Evolutionary conservation across 2,329 filamentous ascomycete species (phyloP), one percentile per base, ranked within the genome.

Genomic region (Clarireedia monteithiana): DNA sequence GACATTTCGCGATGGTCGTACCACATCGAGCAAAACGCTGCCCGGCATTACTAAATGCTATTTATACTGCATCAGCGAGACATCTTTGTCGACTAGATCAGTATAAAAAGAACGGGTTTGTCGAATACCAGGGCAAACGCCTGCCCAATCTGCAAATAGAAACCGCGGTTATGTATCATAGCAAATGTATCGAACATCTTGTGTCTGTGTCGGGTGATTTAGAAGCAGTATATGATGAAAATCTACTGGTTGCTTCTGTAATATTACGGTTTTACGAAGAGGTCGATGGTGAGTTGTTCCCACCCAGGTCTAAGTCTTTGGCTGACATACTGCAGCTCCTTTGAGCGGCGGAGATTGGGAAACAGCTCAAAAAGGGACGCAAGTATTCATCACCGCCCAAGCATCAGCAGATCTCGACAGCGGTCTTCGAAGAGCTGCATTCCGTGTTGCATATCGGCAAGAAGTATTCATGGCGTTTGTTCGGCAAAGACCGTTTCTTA

Each of bases 371-470:
- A 59, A 40, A 49, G 62, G 61, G 14, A 63, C 62, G 12, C 60
- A 62, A 46, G 60, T 62, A 26, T 64, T 63, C 40, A 61, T 64
- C 10, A 59, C 62, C n/a, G 62, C 62, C 10, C 62, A 64, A 54
- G 69, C 66, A 30, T 66, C 68, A 10, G 61, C 69, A 1, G 62
- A 61, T 10, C 62, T 60, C 40, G 62, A 67, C 15, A 66, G 67
- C 5, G 69, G 72, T 0, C 67, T 76, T n/a, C 71, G 72, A 1
- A 71, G 73, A 52, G 73, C 73, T 6, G 70, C 72, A 0, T 75
- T 73, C 60, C 77, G 76, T 71, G 71, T 77, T 4, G 75, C 75
- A 6, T 66, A 77, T 27, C 69, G 77, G 12, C 76, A 78, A 62
- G 75, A 78, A 60, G 70, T 78, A 6, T 75, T 77, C 57, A 72